Percentiles rank a stretch among this genome's conserved stretches.
phyloP scores from a whole-genome alignment of 495 filamentous ascomycete genomes.

The Penicillium tannophilum region DNA sequence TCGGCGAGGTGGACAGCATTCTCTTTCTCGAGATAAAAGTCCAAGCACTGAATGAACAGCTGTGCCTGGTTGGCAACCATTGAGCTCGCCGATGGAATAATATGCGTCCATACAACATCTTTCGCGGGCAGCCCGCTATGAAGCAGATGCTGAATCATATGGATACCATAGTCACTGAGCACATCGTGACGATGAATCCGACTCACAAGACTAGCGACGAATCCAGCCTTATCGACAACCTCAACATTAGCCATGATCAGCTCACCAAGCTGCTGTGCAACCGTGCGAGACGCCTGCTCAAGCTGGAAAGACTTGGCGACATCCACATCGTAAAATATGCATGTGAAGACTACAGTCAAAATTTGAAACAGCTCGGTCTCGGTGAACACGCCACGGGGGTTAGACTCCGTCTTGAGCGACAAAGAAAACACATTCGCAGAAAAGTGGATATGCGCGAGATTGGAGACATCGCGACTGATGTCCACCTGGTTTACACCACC shows the following conservation, averaged over 20 bases:
- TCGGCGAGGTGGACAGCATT: slow-evolving; percentile 56
- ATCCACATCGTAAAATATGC: slow-evolving; percentile 68
- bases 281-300: slow-evolving; percentile 53
- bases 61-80: slow-evolving; percentile 71
- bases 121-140: slow-evolving; percentile 58
- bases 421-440: slow-evolving; percentile 63
- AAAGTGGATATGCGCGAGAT: slow-evolving; percentile 61
- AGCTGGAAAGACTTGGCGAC: slow-evolving; percentile 64
- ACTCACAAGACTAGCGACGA: slow-evolving; percentile 50
- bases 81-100: slow-evolving; percentile 61
- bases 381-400: slow-evolving; percentile 57
- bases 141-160: slow-evolving; percentile 68
- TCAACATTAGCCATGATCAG: slow-evolving; percentile 65
- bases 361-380: slow-evolving; percentile 61
- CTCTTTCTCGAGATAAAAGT: slow-evolving; percentile 69
- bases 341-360: slow-evolving; percentile 60
- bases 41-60: slow-evolving; percentile 71
- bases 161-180: slow-evolving; percentile 64
- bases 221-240: slow-evolving; percentile 51
- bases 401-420: slow-evolving; percentile 63
- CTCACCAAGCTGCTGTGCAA: slow-evolving; percentile 61
- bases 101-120: slow-evolving; percentile 72
- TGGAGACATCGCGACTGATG: slow-evolving; percentile 65
- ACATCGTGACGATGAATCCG: slow-evolving; percentile 43
- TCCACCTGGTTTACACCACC: slow-evolving; percentile 60